phyloP scores from a whole-genome alignment of 2,329 filamentous ascomycete species.

The Cladosporium colombiae region DNA sequence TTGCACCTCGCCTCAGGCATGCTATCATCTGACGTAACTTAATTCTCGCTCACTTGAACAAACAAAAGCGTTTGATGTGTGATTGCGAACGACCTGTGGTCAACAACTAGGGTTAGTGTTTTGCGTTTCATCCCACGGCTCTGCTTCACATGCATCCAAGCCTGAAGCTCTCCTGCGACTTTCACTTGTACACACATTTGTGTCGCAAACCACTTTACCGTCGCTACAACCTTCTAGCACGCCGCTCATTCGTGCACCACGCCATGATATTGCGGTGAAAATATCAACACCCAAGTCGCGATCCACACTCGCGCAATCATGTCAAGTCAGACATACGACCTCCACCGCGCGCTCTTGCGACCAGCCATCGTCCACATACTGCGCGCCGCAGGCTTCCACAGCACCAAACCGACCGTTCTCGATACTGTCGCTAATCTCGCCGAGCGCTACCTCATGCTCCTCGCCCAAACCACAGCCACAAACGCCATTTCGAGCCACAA shows the following conservation, averaged over 20 bases:
- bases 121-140: too few relatives aligned
- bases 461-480: conserved; percentile 70
- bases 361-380: conserved; percentile 88
- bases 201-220: neutral
- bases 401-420: conserved; percentile 76
- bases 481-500: conserved; percentile 72
- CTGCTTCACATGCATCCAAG: conserved; percentile 6
- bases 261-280: conserved; percentile 18
- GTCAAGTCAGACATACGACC: conserved; percentile 37
- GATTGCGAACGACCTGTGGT: neutral
- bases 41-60: too few relatives aligned
- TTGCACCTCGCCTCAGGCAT: neutral
- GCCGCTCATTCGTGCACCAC: neutral
- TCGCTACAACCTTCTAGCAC: neutral
- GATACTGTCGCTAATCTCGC: conserved; percentile 87
- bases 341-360: conserved; percentile 78
- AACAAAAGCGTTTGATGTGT: neutral
- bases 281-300: conserved; percentile 14
- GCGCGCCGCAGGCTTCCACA: conserved; percentile 85
- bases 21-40: neutral
- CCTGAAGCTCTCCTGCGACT: neutral
- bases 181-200: conserved; percentile 3
- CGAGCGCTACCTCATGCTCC: conserved; percentile 73
- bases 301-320: conserved; percentile 20
- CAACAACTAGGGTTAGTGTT: neutral